These are phyloP conservation scores for Deakozyma indianensis DNA, from an alignment of 805 yeast genomes.

Conservation along the genomic window DNA sequence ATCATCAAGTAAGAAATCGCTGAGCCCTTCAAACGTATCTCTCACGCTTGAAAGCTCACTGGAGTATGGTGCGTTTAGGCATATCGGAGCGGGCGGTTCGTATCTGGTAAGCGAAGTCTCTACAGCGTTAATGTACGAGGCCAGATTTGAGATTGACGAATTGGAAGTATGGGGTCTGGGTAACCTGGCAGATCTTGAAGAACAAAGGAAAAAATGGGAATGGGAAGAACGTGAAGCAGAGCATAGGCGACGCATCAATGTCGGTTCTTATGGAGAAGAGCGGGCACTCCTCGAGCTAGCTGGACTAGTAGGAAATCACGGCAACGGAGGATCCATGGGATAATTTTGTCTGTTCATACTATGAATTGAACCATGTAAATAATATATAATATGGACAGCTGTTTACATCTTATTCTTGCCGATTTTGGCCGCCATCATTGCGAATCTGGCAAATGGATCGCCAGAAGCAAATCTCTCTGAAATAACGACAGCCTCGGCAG, in stretches of 20 bases:
- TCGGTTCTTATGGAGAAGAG: slow-evolving; percentile 48
- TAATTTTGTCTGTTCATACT: too few species aligned
- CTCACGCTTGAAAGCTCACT: slow-evolving; percentile 62
- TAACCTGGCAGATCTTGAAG: slow-evolving; percentile 57
- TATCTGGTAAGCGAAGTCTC: slow-evolving; percentile 26
- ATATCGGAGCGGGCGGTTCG: slow-evolving; percentile 41
- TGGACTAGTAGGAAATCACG: slow-evolving; percentile 36
- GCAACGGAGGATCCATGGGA: slow-evolving; percentile 32
- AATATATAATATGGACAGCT: not conserved
- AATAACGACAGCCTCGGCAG: slow-evolving; percentile 57
- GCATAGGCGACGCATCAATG: slow-evolving; percentile 57
- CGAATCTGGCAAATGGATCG: slow-evolving; percentile 2
- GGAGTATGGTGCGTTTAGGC: slow-evolving; percentile 71
- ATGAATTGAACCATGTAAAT: too few species aligned
- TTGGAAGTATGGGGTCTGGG: slow-evolving; percentile 93
- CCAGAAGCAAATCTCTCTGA: slow-evolving; percentile 58
- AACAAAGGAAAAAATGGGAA: slow-evolving; percentile 67
- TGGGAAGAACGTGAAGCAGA: slow-evolving; percentile 86
- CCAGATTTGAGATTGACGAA: slow-evolving; percentile 54
- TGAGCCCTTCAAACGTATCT: slow-evolving; percentile 63
- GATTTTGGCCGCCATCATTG: not conserved
- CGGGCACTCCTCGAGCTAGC: slow-evolving; percentile 80
- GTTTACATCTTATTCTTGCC: not conserved
- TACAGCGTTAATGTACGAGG: slow-evolving; percentile 37
- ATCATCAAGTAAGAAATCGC: slow-evolving; percentile 19